phyloP scores from a whole-genome alignment of 768 basidiomycete genomes.

The Mycena epipterygia region DNA sequence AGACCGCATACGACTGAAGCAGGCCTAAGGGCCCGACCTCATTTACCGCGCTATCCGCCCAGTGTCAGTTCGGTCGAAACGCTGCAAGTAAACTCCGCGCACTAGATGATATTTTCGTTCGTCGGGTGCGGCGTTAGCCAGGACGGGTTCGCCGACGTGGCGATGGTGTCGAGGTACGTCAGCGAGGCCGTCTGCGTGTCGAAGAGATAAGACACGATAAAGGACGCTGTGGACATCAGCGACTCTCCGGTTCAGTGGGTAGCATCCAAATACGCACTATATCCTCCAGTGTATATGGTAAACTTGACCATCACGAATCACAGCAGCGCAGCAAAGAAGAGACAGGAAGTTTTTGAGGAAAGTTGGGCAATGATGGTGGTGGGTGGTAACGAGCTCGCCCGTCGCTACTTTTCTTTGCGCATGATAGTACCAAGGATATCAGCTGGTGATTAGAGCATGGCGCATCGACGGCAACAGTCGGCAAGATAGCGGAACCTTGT shows the following conservation, averaged over 20 bases:
- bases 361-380: too few species aligned
- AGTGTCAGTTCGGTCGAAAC: neutral
- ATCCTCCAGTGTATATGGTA: slow-evolving; percentile 25
- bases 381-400: too few species aligned
- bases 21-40: slow-evolving; percentile 43
- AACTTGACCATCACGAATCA: slow-evolving; percentile 21
- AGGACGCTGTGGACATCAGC: too few species aligned
- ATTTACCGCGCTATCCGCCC: slow-evolving; percentile 52
- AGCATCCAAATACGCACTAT: too few species aligned
- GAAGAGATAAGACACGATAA: slow-evolving; percentile 26
- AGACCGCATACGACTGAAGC: slow-evolving; percentile 56
- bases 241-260: too few species aligned
- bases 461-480: too few species aligned
- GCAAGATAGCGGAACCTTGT: too few species aligned
- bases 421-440: too few species aligned
- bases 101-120: slow-evolving; percentile 22
- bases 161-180: slow-evolving; percentile 24
- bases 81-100: neutral
- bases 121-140: slow-evolving; percentile 23
- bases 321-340: neutral
- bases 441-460: too few species aligned
- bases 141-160: slow-evolving; percentile 6
- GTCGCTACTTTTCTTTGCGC: too few species aligned
- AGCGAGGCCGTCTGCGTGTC: slow-evolving; percentile 25
- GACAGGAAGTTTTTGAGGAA: too few species aligned